These are phyloP conservation scores for Epichloe gansuensis DNA, from an alignment of 2,329 filamentous ascomycete species.

Conservation along the genomic window DNA sequence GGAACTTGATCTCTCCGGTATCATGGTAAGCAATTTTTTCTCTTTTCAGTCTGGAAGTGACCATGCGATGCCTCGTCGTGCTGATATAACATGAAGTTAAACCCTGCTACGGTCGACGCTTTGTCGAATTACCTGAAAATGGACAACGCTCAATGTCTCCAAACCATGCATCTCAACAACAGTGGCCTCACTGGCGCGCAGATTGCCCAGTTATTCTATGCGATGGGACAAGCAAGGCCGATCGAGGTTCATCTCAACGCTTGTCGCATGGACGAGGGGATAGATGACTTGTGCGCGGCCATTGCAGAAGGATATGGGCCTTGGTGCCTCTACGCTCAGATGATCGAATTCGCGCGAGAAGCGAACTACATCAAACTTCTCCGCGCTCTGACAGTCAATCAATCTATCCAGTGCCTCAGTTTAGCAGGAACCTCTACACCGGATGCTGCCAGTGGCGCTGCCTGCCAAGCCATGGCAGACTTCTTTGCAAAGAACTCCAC, in stretches of 20 bases:
- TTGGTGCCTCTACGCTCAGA: conserved; percentile 38
- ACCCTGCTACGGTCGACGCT: conserved; percentile 33
- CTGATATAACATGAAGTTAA: conserved; percentile 24
- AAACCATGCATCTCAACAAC: conserved; percentile 34
- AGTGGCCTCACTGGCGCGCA: conserved; percentile 39
- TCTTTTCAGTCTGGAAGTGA: not conserved
- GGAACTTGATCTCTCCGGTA: conserved; percentile 41
- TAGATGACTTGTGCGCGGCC: conserved; percentile 35
- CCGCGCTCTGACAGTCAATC: conserved; percentile 35
- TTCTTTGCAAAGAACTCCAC: conserved; percentile 39
- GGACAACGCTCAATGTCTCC: conserved; percentile 27
- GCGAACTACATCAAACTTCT: conserved; percentile 38
- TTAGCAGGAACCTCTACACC: conserved; percentile 41
- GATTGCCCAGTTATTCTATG: conserved; percentile 36
- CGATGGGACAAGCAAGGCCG: conserved; percentile 34
- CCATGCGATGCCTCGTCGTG: conserved; percentile 3
- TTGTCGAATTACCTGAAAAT: conserved; percentile 33
- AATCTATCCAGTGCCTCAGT: conserved; percentile 37
- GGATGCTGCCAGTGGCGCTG: conserved; percentile 30
- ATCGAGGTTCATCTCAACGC: conserved; percentile 37
- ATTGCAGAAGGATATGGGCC: conserved; percentile 35
- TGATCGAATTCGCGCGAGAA: conserved; percentile 44
- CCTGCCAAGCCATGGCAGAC: conserved; percentile 33
- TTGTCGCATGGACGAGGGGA: conserved; percentile 39
- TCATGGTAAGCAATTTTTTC: conserved; percentile 26